Evolutionary conservation across 495 filamentous ascomycete species (phyloP).

Genomic region (Polyplosphaeria fusca): DNA sequence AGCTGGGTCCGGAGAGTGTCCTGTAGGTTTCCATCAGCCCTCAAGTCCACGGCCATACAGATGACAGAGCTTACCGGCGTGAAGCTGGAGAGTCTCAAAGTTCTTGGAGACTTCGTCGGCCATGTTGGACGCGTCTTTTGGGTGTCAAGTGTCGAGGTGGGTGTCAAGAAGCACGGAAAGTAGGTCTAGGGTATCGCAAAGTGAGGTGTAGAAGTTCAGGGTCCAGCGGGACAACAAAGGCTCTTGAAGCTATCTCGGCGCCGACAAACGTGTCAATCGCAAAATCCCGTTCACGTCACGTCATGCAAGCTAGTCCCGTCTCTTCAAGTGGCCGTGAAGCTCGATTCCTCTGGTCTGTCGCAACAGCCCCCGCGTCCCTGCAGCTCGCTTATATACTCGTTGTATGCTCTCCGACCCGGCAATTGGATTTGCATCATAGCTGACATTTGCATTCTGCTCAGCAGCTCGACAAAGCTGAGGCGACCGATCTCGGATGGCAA

Average conservation of each 20-base stretch:
- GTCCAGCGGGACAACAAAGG: constrained; percentile 1
- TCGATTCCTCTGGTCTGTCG: too few relatives aligned
- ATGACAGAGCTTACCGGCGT: constrained; percentile 59
- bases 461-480: too few relatives aligned
- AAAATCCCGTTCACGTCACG: constrained; percentile 22
- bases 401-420: too few relatives aligned
- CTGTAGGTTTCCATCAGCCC: constrained; percentile 40
- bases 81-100: constrained; percentile 96
- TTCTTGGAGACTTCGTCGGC: constrained; percentile 36
- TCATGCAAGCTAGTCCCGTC: constrained; percentile 20
- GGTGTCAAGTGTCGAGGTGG: background rate
- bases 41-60: background rate
- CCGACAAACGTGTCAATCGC: too few relatives aligned
- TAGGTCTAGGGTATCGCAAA: background rate
- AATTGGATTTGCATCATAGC: too few relatives aligned
- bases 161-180: background rate
- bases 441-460: too few relatives aligned
- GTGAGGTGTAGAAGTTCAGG: background rate
- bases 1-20: constrained; percentile 76
- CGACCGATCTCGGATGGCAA: too few relatives aligned
- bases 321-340: too few relatives aligned
- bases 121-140: constrained; percentile 4
- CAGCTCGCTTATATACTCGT: too few relatives aligned
- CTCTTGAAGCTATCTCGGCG: background rate
- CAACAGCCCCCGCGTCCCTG: too few relatives aligned